Evolutionary conservation across 2,329 filamentous ascomycete genomes (phyloP).

Genomic region (Microdochium bolleyi): DNA sequence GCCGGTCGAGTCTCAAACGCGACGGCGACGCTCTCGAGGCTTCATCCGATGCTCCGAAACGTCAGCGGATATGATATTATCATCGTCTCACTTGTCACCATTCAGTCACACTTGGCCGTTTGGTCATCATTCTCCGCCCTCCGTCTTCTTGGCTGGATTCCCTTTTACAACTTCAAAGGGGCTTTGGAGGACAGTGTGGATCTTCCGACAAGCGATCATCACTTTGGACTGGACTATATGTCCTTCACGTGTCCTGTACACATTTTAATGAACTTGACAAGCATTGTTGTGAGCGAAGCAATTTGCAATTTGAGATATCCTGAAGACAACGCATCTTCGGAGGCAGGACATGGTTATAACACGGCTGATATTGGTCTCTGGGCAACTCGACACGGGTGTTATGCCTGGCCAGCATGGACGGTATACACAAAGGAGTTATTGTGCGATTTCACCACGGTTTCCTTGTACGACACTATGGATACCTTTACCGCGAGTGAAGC

Average conservation of each 20-base stretch:
- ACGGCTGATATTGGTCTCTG: neutral
- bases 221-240: neutral
- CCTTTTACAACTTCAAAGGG: too few species aligned
- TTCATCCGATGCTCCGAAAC: constrained; percentile 19
- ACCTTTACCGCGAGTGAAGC: neutral
- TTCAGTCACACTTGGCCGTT: too few species aligned
- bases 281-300: neutral
- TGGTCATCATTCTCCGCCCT: too few species aligned
- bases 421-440: neutral
- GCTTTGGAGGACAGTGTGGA: neutral
- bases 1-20: constrained; percentile 34
- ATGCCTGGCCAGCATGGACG: neutral
- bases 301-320: neutral
- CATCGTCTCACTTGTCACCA: too few species aligned
- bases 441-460: neutral
- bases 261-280: neutral
- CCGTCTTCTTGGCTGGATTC: too few species aligned
- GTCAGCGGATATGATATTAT: constrained; percentile 16
- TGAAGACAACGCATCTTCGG: neutral
- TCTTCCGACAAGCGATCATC: neutral
- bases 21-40: constrained; percentile 25
- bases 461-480: neutral
- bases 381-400: too few species aligned
- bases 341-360: neutral
- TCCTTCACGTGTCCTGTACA: neutral